These are phyloP conservation scores for Lobosporangium transversale DNA, from an alignment of 192 early-diverging fungal genomes.

Conservation along the genomic window DNA sequence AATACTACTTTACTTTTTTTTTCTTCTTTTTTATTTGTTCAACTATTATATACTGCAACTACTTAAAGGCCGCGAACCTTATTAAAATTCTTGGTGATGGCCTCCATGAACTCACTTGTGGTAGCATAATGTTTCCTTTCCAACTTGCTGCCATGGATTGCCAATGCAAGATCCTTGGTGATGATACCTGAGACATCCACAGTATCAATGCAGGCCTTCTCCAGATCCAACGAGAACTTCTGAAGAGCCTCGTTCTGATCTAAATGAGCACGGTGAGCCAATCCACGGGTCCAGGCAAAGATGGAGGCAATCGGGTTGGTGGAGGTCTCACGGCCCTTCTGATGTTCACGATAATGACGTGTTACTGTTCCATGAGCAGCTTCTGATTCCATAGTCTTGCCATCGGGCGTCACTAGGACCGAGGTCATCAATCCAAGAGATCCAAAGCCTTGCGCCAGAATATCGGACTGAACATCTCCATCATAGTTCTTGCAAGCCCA, in stretches of 20 bases:
- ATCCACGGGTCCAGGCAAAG: conserved; percentile 94
- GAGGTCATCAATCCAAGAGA: conserved; percentile 97
- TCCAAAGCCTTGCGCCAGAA: conserved; percentile 93
- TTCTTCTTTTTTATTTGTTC: background rate
- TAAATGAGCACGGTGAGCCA: conserved; percentile 92
- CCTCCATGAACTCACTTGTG: conserved; percentile 89
- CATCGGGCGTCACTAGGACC: conserved; percentile 90
- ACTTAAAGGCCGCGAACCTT: conserved; percentile 32
- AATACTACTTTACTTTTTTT: background rate
- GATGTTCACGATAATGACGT: conserved; percentile 91
- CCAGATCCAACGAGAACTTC: conserved; percentile 82
- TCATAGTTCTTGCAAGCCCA: conserved; percentile 97
- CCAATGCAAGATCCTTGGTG: conserved; percentile 95
- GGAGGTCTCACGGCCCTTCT: conserved; percentile 92
- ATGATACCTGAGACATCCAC: conserved; percentile 85
- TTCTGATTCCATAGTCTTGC: conserved; percentile 92
- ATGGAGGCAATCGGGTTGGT: conserved; percentile 98
- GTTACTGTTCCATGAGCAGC: conserved; percentile 97
- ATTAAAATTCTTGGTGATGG: conserved; percentile 70
- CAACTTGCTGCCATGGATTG: conserved; percentile 84
- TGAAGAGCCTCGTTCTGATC: conserved; percentile 84
- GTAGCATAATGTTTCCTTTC: conserved; percentile 89
- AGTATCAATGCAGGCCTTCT: conserved; percentile 88
- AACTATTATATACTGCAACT: background rate
- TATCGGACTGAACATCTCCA: conserved; percentile 94